Base-by-base conservation (phyloP, 768 basidiomycete species). In the Termitomyces sp. region DNA sequence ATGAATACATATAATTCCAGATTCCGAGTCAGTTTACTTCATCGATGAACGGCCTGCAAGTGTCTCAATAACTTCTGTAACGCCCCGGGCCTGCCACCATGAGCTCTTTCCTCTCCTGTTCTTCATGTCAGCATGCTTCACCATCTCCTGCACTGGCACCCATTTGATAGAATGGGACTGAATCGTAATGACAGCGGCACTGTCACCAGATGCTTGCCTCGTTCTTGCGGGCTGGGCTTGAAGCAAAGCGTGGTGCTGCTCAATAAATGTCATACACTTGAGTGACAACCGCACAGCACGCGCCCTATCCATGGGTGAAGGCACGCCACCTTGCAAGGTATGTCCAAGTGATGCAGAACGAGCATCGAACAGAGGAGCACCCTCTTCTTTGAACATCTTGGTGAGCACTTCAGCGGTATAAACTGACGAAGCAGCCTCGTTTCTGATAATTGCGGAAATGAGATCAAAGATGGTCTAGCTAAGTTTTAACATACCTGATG, bases 261-360 rank as follows among this genome's bases (percentile, higher is more conserved):
- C 97, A 59, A 98, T 79, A 82, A 97, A 98, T 35, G 85, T 76
- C 92, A 99, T 94, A 75, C 92, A 96, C 64, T 92, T 88, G 60
- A 96, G 77, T 8, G 96, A 86, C 45, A 98, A 81, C 33, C 97
- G 88, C 7, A 90, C 87, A 3, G 93, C 97, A 28, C 93, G 90
- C 0, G 89, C 86, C 52, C 96, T 91, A 74, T 98, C 97, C 65
- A 92, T 80, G 0, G 97, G 97, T 0, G 96, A 97, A 5, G 97
- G 97, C 18, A 93, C 86, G 2, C 94, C 94, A 8, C 97, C 97
- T 67, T 99, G 97, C 3, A 99, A 76, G 5, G 95, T 98, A 74
- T 99, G 97, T 16, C 97, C 97, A 20, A 99, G 84, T 1, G 93
- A 90, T n/a, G 96, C 97, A 20, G 86, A 90, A 49, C 97, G 88